Conservation (phyloP, 1,139 yeast genomes). For the Suhomyces bolitotheri region DNA sequence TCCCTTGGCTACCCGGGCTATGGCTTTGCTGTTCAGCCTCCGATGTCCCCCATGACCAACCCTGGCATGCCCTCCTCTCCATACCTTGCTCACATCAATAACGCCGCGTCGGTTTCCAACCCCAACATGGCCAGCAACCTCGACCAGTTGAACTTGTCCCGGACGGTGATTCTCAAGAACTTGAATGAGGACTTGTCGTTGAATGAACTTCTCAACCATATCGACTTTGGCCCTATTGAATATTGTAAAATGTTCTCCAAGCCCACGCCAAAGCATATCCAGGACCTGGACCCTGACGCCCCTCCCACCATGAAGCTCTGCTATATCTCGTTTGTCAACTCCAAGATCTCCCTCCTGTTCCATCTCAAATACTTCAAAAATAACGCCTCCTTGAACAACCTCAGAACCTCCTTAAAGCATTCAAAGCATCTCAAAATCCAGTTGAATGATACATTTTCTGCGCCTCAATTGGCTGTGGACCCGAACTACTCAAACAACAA, state of each 20-base stretch:
- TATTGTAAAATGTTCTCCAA: conserved; percentile 38
- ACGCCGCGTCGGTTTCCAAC: conserved; percentile 24
- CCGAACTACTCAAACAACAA: conserved; percentile 9
- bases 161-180: conserved; percentile 41
- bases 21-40: conserved; percentile 11
- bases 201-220: conserved; percentile 32
- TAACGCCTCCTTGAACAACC: conserved; percentile 25
- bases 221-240: conserved; percentile 49
- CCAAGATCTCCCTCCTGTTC: conserved; percentile 37
- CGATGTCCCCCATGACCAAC: conserved; percentile 7
- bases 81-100: conserved; percentile 20
- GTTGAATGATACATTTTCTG: conserved; percentile 27
- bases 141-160: conserved; percentile 38
- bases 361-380: conserved; percentile 36
- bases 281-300: conserved; percentile 19
- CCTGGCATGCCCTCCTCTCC: conserved; percentile 6
- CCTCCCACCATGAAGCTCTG: conserved; percentile 29
- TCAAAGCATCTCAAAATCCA: conserved; percentile 34
- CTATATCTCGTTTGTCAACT: conserved; percentile 42
- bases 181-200: conserved; percentile 30
- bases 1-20: conserved; percentile 3
- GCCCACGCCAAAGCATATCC: conserved; percentile 29
- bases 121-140: conserved; percentile 30
- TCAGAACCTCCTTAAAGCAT: conserved; percentile 29
- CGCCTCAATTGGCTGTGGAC: conserved; percentile 6